These are phyloP conservation scores for Phytopythium vexans DNA, from an alignment of 352 stramenopile genomes.

Conservation along the genomic window DNA sequence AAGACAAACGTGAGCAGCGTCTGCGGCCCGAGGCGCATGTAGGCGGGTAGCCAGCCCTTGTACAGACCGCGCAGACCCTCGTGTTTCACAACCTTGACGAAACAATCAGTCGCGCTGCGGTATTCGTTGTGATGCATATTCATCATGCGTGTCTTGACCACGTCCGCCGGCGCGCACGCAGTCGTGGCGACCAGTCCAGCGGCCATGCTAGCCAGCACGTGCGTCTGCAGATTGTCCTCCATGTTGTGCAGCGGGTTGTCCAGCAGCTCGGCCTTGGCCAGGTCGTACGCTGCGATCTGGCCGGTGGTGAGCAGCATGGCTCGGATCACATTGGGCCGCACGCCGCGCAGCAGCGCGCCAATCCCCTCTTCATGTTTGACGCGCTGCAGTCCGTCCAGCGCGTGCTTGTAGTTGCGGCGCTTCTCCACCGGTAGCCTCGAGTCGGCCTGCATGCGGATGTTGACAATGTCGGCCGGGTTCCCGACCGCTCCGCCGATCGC, in stretches of 20 bases:
- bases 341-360: slow-evolving; percentile 55
- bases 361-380: slow-evolving; percentile 68
- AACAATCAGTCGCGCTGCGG: slow-evolving; percentile 75
- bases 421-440: slow-evolving; percentile 52
- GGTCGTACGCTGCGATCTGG: slow-evolving; percentile 81
- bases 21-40: slow-evolving; percentile 81
- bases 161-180: slow-evolving; percentile 70
- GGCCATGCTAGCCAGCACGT: slow-evolving; percentile 73
- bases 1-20: slow-evolving; percentile 88
- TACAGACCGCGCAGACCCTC: slow-evolving; percentile 77
- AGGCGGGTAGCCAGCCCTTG: slow-evolving; percentile 81
- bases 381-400: slow-evolving; percentile 63
- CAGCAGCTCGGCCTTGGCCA: slow-evolving; percentile 61
- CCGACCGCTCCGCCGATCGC: slow-evolving; percentile 63
- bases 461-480: slow-evolving; percentile 81
- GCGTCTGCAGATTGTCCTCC: slow-evolving; percentile 68
- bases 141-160: slow-evolving; percentile 84
- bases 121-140: slow-evolving; percentile 84
- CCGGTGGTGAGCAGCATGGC: slow-evolving; percentile 81
- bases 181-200: slow-evolving; percentile 77
- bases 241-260: slow-evolving; percentile 37
- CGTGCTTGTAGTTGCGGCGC: slow-evolving; percentile 82
- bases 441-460: slow-evolving; percentile 84
- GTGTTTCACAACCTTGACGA: slow-evolving; percentile 72
- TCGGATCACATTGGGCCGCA: slow-evolving; percentile 82